Evolutionary conservation across 2,329 filamentous ascomycete species (phyloP).

Genomic region (Ophiostoma sp.): DNA sequence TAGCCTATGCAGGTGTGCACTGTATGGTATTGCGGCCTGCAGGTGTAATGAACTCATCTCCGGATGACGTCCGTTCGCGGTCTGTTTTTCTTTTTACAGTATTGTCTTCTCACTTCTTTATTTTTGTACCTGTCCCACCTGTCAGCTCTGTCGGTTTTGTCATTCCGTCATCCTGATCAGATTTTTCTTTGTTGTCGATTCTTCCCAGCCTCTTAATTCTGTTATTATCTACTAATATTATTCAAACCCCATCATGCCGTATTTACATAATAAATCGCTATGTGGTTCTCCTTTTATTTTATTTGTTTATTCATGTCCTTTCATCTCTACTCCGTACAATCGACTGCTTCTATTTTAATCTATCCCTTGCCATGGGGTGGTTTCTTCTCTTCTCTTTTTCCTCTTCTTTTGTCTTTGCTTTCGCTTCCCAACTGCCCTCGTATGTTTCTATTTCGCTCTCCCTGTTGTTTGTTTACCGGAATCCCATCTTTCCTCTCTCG

Average conservation of each 20-base stretch:
- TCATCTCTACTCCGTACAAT: neutral
- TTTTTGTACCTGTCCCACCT: neutral
- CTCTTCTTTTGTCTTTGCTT: neutral
- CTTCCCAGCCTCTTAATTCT: no score
- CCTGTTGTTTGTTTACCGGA: neutral
- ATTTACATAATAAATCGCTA: neutral
- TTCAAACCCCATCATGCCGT: neutral
- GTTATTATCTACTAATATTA: neutral
- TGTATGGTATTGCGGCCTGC: neutral
- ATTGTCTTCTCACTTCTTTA: neutral
- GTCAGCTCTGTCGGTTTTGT: no score
- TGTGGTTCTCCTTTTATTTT: neutral
- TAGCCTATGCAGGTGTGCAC: neutral
- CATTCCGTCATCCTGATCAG: no score
- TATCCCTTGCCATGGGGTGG: constrained; percentile 1
- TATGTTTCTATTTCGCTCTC: neutral
- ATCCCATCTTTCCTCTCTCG: constrained; percentile 2
- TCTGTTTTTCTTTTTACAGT: neutral
- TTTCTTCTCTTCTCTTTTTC: neutral
- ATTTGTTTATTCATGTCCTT: neutral
- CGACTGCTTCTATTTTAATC: neutral
- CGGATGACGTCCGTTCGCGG: neutral
- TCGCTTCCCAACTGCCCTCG: neutral
- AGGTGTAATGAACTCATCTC: constrained; percentile 15
- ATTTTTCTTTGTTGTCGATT: no score